Conservation (phyloP, 2,329 filamentous ascomycete genomes). For the Colletotrichum limetticola region DNA sequence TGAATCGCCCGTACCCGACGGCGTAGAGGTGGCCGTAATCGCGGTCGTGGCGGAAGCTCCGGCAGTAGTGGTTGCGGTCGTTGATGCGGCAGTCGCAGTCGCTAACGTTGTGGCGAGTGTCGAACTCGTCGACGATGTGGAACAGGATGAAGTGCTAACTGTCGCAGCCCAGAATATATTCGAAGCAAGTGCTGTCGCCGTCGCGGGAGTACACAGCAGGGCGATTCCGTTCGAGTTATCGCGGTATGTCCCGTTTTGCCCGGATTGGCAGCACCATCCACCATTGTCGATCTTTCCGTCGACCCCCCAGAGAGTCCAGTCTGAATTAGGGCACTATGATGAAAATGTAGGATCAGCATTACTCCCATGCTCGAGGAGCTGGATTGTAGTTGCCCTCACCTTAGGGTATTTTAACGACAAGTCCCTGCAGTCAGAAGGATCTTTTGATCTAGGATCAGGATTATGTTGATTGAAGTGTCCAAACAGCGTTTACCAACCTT, state of each 20-base stretch:
- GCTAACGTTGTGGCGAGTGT: background rate
- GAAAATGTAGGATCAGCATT: background rate
- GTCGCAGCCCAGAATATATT: background rate
- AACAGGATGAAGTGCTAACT: conserved; percentile 8
- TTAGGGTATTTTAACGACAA: background rate
- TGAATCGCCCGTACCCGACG: background rate
- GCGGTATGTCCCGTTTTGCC: conserved; percentile 12
- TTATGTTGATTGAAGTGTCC: background rate
- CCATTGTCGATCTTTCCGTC: conserved; percentile 3
- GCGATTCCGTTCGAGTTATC: background rate
- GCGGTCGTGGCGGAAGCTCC: background rate
- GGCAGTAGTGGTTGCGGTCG: background rate
- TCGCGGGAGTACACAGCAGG: conserved; percentile 5
- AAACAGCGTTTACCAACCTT: background rate
- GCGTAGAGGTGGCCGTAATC: background rate
- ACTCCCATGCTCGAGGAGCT: background rate
- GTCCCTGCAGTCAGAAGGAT: conserved; percentile 2
- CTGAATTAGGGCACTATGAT: background rate
- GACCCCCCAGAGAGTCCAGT: conserved; percentile 12
- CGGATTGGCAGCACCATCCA: conserved; percentile 13
- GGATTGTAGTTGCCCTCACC: background rate
- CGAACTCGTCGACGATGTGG: background rate
- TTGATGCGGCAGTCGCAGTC: background rate
- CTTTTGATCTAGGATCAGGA: background rate
- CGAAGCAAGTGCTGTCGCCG: background rate